These are phyloP conservation scores for Calonectria multiphialidica DNA, from an alignment of 2,329 filamentous ascomycete genomes.

Conservation along the genomic window DNA sequence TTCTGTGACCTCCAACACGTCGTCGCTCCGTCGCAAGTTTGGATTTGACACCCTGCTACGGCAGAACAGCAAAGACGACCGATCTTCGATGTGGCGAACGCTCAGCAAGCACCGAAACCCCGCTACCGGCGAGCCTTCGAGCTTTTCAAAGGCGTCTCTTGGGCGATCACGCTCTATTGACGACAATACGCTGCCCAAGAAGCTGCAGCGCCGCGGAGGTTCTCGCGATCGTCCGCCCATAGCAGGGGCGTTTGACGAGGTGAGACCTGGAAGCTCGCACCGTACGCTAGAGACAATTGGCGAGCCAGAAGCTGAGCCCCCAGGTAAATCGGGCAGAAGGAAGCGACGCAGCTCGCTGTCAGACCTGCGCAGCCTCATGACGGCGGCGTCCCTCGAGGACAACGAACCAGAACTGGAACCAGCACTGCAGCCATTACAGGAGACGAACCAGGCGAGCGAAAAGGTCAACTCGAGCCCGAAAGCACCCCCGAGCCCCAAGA, in stretches of 20 bases:
- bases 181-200: slow-evolving; percentile 66
- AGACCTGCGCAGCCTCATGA: slow-evolving; percentile 80
- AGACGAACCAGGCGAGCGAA: slow-evolving; percentile 66
- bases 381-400: slow-evolving; percentile 64
- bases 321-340: slow-evolving; percentile 67
- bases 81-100: slow-evolving; percentile 86
- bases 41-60: slow-evolving; percentile 82
- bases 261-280: slow-evolving; percentile 69
- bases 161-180: slow-evolving; percentile 82
- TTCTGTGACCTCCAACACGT: slow-evolving; percentile 87
- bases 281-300: slow-evolving; percentile 70
- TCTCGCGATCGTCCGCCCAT: slow-evolving; percentile 73
- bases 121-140: slow-evolving; percentile 70
- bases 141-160: slow-evolving; percentile 75
- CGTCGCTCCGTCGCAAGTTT: slow-evolving; percentile 86
- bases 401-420: slow-evolving; percentile 47
- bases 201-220: slow-evolving; percentile 58
- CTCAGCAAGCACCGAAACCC: slow-evolving; percentile 83
- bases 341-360: slow-evolving; percentile 94
- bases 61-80: slow-evolving; percentile 83
- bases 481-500: slow-evolving; percentile 50
- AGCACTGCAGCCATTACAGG: slow-evolving; percentile 61
- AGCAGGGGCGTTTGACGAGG: slow-evolving; percentile 72
- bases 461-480: slow-evolving; percentile 66
- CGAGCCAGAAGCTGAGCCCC: slow-evolving; percentile 62